phyloP scores from a whole-genome alignment of 306 rosid species.

The Begonia loranthoides region DNA sequence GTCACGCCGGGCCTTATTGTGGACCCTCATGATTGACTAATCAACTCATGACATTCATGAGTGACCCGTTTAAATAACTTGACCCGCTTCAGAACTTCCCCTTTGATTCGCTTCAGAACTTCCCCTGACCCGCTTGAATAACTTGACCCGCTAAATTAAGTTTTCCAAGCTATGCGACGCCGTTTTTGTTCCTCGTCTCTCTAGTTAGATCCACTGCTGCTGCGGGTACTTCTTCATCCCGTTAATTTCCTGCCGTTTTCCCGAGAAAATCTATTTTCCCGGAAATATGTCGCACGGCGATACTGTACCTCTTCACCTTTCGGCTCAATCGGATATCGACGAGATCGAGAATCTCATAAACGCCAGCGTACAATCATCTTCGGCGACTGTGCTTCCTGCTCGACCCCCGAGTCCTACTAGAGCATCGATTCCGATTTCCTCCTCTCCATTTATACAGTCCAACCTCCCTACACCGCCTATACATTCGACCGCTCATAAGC shows the following conservation, averaged over 20 bases:
- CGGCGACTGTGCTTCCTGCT: slow-evolving; percentile 61
- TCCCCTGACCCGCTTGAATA: too few relatives aligned
- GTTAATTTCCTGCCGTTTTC: slow-evolving; percentile 5
- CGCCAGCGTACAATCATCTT: slow-evolving; percentile 45
- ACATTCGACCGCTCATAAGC: slow-evolving; percentile 15
- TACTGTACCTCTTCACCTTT: slow-evolving; percentile 75
- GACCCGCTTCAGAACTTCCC: too few relatives aligned
- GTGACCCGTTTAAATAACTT: too few relatives aligned
- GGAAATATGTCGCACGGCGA: slow-evolving; percentile 77
- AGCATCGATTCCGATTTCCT: slow-evolving; percentile 76
- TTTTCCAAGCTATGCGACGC: too few relatives aligned
- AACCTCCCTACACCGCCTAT: slow-evolving; percentile 20
- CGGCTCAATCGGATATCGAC: slow-evolving; percentile 94
- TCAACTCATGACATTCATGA: too few relatives aligned
- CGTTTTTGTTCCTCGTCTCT: too few relatives aligned
- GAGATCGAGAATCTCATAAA: slow-evolving; percentile 96
- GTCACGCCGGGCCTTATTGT: too few relatives aligned
- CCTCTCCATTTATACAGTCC: slow-evolving; percentile 36
- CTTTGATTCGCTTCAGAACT: too few relatives aligned
- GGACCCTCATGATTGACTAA: too few relatives aligned
- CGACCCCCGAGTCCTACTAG: slow-evolving; percentile 66
- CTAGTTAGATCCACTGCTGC: too few relatives aligned
- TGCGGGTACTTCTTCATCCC: too few relatives aligned
- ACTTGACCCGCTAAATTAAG: too few relatives aligned
- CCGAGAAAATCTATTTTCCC: slow-evolving; percentile 8